Percentiles rank a stretch among this genome's conserved stretches.
phyloP scores from a whole-genome alignment of 2,329 filamentous ascomycete species.

The Alternaria rosae region DNA sequence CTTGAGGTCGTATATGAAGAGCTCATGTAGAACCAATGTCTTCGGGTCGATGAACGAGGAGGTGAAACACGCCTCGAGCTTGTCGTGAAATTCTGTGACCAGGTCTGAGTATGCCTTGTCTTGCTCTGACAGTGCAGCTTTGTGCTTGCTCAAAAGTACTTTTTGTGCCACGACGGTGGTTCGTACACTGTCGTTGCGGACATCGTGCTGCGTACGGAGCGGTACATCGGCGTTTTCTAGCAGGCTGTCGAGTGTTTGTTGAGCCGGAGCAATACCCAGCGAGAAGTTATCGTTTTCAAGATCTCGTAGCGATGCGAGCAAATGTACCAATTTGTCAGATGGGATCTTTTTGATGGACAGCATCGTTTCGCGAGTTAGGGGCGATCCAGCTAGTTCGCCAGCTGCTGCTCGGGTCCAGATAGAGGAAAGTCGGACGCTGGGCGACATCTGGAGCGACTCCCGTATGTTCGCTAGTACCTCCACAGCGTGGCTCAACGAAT shows the following conservation, averaged over 20 bases:
- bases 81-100: constrained; percentile 64
- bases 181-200: constrained; percentile 72
- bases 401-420: constrained; percentile 69
- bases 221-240: constrained; percentile 36
- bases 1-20: constrained; percentile 77
- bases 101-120: constrained; percentile 75
- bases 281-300: constrained; percentile 24
- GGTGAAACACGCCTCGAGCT: constrained; percentile 59
- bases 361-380: constrained; percentile 62
- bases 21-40: constrained; percentile 70
- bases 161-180: constrained; percentile 83
- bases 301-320: constrained; percentile 51
- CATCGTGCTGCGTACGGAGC: constrained; percentile 78
- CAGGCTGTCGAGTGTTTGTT: constrained; percentile 47
- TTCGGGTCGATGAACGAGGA: constrained; percentile 58
- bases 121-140: constrained; percentile 71
- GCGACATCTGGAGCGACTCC: constrained; percentile 45
- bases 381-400: constrained; percentile 62
- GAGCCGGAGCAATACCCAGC: constrained; percentile 26
- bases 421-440: constrained; percentile 49
- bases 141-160: constrained; percentile 79
- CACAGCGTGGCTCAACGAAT: constrained; percentile 50
- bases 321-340: constrained; percentile 59
- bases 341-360: constrained; percentile 67
- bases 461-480: constrained; percentile 49